Percentiles rank a stretch among this genome's conserved stretches.
phyloP scores from a whole-genome alignment of 2,329 filamentous ascomycete species.

The Scytalidium lignicola region DNA sequence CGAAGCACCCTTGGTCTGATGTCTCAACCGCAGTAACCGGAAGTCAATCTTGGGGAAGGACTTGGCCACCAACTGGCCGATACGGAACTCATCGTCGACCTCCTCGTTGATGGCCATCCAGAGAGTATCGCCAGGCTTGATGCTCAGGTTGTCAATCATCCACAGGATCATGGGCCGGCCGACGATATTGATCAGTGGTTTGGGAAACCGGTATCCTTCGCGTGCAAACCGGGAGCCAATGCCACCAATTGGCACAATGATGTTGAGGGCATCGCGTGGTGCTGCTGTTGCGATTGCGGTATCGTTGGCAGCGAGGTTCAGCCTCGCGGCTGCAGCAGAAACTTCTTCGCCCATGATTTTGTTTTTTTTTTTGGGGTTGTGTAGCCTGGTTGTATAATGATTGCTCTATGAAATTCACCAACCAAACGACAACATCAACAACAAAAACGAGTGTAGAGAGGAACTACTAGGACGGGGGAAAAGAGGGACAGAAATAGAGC shows the following conservation, averaged over 20 bases:
- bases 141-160: slow-evolving; percentile 25
- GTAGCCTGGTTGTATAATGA: too few species aligned
- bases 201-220: slow-evolving; percentile 27
- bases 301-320: slow-evolving; percentile 1
- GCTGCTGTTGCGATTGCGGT: not conserved
- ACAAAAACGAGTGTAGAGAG: too few species aligned
- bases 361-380: not conserved
- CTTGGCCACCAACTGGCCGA: slow-evolving; percentile 24
- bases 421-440: too few species aligned
- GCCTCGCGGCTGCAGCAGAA: not conserved
- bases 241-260: slow-evolving; percentile 29
- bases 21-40: slow-evolving; percentile 18
- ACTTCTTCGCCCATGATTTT: slow-evolving; percentile 2
- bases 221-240: slow-evolving; percentile 27
- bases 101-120: slow-evolving; percentile 28
- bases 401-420: too few species aligned
- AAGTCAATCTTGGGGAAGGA: slow-evolving; percentile 22
- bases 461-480: too few species aligned
- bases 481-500: too few species aligned
- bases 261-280: slow-evolving; percentile 19
- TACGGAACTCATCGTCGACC: slow-evolving; percentile 24
- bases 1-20: slow-evolving; percentile 26
- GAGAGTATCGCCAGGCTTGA: slow-evolving; percentile 21
- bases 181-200: slow-evolving; percentile 29
- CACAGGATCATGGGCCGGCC: slow-evolving; percentile 27